Conservation (phyloP, 1,139 yeast genomes). For the Zygotorulaspora mrakii region DNA sequence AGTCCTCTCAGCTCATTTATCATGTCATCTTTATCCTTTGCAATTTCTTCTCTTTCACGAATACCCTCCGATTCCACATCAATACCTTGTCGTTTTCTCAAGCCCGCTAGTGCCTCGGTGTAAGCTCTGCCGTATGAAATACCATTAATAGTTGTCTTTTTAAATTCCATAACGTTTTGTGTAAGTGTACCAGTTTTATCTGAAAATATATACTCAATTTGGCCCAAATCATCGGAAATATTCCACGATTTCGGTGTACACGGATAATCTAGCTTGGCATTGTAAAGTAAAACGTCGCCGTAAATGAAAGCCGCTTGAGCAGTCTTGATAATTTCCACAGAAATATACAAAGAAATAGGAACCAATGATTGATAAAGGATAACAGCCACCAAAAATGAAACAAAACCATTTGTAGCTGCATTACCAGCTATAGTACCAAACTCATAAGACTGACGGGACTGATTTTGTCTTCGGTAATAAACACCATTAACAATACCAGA, state of each 20-base stretch:
- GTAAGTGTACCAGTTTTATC: conserved; percentile 97
- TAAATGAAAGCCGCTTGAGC: conserved; percentile 91
- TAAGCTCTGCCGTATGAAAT: conserved; percentile 85
- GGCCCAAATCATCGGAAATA: conserved; percentile 95
- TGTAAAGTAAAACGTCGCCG: conserved; percentile 83
- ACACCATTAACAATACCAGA: conserved; percentile 83
- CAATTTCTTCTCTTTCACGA: conserved; percentile 59
- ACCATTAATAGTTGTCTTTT: conserved; percentile 87
- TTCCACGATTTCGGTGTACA: conserved; percentile 97
- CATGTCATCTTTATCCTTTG: conserved; percentile 64
- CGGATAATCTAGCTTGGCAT: conserved; percentile 81
- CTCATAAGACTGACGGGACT: conserved; percentile 70
- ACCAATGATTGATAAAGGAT: conserved; percentile 88
- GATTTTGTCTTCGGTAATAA: conserved; percentile 50
- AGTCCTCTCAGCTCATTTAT: conserved; percentile 47
- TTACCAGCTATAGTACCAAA: conserved; percentile 54
- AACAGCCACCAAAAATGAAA: conserved; percentile 83
- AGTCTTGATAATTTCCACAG: conserved; percentile 92
- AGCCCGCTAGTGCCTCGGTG: conserved; percentile 92
- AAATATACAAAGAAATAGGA: conserved; percentile 90
- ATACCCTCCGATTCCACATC: conserved; percentile 69
- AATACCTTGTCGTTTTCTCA: conserved; percentile 81
- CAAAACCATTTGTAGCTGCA: conserved; percentile 74
- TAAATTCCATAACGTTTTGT: conserved; percentile 95
- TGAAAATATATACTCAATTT: conserved; percentile 90